These are phyloP conservation scores for Exophiala dermatitidis DNA, from an alignment of 2,329 filamentous ascomycete species.

Conservation along the genomic window DNA sequence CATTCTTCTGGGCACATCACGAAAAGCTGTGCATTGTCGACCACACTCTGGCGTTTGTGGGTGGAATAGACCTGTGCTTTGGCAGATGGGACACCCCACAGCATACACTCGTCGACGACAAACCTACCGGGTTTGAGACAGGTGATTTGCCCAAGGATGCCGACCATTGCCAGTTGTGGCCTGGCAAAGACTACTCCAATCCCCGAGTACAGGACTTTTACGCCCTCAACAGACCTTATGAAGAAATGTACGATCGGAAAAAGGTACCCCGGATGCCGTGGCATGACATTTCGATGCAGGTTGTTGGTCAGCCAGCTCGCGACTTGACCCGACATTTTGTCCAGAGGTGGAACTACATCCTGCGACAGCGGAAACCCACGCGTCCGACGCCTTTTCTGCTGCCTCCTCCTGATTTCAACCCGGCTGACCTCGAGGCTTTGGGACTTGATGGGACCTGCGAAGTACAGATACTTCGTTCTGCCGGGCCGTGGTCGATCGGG, in stretches of 20 bases:
- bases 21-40: conserved; percentile 97
- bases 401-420: conserved; percentile 84
- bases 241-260: conserved; percentile 95
- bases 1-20: conserved; percentile 98
- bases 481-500: conserved; percentile 84
- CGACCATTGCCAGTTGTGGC: conserved; percentile 92
- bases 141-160: conserved; percentile 72
- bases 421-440: conserved; percentile 75
- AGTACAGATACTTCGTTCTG: conserved; percentile 89
- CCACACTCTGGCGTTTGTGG: conserved; percentile 90
- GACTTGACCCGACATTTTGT: conserved; percentile 95
- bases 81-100: conserved; percentile 96
- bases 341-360: conserved; percentile 94
- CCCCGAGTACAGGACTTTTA: conserved; percentile 94
- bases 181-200: conserved; percentile 97
- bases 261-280: conserved; percentile 92
- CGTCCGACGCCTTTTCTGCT: conserved; percentile 88
- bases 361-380: conserved; percentile 86
- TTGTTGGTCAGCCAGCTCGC: conserved; percentile 89
- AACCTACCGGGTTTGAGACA: conserved; percentile 85
- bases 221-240: conserved; percentile 84
- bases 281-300: conserved; percentile 97
- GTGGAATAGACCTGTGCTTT: conserved; percentile 93
- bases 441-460: conserved; percentile 92
- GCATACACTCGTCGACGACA: conserved; percentile 84